Base-by-base conservation (phyloP, 2,329 filamentous ascomycete genomes). In the Trichoderma cornu-damae region DNA sequence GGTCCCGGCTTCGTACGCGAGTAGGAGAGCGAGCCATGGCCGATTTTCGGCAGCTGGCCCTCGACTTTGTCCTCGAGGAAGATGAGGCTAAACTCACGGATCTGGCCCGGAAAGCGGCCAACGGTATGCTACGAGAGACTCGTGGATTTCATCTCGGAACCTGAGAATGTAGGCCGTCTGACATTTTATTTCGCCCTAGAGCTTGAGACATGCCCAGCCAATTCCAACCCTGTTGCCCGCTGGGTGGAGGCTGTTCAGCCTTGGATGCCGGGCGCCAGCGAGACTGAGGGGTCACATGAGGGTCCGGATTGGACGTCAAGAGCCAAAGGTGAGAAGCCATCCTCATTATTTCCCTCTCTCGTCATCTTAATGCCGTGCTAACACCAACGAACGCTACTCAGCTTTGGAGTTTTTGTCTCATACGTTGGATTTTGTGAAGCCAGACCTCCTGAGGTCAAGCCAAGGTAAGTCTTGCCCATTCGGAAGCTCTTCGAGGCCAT, bases 331-430 rank as follows among this genome's bases (percentile, higher is more conserved):
- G 61, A 58, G 57, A 6, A 26, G 1, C 8, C 8, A 7, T 3
- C 7, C 7, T 2, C 3, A 20, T 34, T 32, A 9, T 20, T 5
- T 20, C 22, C 18, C 22, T 7, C 1, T 26, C 2, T 24, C 2
- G 16, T 11, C 18, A n/a, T 34, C 3, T 7, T 8, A 6, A 9
- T 9, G 3, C 3, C 14, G 28, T 24, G 9, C 42, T 26, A 16
- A 34, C 28, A 18, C 8, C 4, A 8, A 8, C 43, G 62, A 26
- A 61, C 40, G 6, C 7, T 30, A 2, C 20, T 12, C 38, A 81
- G 82, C 81, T 6, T 65, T 84, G 48, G 76, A 78, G n/a, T 85
- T 84, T 60, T 70, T 85, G 26, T 79, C 81, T 1, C 70, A 71
- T 20, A 84, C 82, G 0, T 68, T 85, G 12, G 71, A 77, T 47